Conservation (phyloP, 1,139 yeast genomes). For the Kodamaea arcana region DNA sequence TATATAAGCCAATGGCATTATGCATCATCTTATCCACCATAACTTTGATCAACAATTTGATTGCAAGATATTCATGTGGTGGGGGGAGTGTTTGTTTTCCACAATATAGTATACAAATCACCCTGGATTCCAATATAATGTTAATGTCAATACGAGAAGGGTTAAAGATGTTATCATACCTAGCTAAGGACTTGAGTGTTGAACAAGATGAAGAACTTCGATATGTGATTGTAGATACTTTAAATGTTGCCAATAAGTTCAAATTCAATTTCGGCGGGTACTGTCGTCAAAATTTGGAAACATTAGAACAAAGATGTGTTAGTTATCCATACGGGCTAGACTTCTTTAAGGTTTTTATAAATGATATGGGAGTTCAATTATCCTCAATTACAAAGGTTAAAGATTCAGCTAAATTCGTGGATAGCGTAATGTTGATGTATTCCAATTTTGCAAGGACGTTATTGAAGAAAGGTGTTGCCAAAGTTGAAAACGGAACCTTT, state of each 20-base stretch:
- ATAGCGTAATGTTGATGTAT: conserved; percentile 37
- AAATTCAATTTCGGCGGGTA: conserved; percentile 47
- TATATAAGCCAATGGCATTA: conserved; percentile 3
- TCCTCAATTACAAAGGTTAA: conserved; percentile 36
- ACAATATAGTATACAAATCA: conserved; percentile 7
- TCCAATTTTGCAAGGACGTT: conserved; percentile 3
- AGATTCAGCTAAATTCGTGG: conserved; percentile 36
- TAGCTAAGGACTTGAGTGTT: conserved; percentile 52
- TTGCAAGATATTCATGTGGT: conserved; percentile 6
- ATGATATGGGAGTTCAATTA: conserved; percentile 49
- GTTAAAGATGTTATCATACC: conserved; percentile 47
- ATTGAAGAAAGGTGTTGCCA: conserved; percentile 3
- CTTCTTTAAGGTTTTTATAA: conserved; percentile 40
- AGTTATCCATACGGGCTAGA: conserved; percentile 37
- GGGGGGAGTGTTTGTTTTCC: conserved; percentile 6
- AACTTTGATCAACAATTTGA: conserved; percentile 1
- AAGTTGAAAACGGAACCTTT: conserved; percentile 3
- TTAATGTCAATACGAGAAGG: conserved; percentile 32
- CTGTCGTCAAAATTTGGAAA: conserved; percentile 33
- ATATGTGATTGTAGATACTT: conserved; percentile 36
- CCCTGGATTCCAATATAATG: conserved; percentile 1
- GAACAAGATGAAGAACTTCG: conserved; percentile 17
- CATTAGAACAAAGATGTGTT: conserved; percentile 24
- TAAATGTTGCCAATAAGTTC: conserved; percentile 38
- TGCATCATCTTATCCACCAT: conserved; percentile 4